phyloP scores from a whole-genome alignment of 805 yeast species.

The Nematodospora valgi region DNA sequence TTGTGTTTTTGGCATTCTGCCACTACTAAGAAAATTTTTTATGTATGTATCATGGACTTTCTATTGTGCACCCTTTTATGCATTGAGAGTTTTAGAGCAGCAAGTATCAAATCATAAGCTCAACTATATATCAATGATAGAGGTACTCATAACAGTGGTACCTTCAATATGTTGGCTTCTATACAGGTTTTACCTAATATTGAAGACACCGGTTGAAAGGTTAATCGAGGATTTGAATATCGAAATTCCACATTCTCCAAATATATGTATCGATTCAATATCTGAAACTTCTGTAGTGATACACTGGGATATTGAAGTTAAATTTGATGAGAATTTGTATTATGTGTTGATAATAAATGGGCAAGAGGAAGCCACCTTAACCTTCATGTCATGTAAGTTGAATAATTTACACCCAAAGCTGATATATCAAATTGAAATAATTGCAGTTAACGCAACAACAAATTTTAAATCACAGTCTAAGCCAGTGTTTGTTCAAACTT shows the following conservation, averaged over 20 bases:
- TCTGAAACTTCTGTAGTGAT: slow-evolving; percentile 42
- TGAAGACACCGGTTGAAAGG: slow-evolving; percentile 44
- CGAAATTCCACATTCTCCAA: slow-evolving; percentile 54
- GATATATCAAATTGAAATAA: slow-evolving; percentile 33
- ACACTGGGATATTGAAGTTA: slow-evolving; percentile 51
- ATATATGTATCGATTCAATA: slow-evolving; percentile 53
- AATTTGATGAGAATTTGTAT: slow-evolving; percentile 27
- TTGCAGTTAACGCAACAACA: slow-evolving; percentile 33
- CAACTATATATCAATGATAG: too few relatives aligned
- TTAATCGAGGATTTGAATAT: slow-evolving; percentile 46
- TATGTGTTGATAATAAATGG: slow-evolving; percentile 33
- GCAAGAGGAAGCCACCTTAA: slow-evolving; percentile 33
- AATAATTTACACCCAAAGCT: slow-evolving; percentile 23
- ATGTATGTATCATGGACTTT: too few relatives aligned
- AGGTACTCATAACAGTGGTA: slow-evolving; percentile 29
- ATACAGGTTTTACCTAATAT: slow-evolving; percentile 34
- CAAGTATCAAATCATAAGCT: too few relatives aligned
- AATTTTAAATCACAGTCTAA: slow-evolving; percentile 32
- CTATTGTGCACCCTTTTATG: too few relatives aligned
- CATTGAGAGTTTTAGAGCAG: too few relatives aligned
- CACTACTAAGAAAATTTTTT: too few relatives aligned
- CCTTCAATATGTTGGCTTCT: slow-evolving; percentile 39
- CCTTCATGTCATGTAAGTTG: slow-evolving; percentile 32
- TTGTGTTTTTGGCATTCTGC: too few relatives aligned
- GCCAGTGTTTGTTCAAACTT: slow-evolving; percentile 32